Percentiles rank a stretch among this genome's conserved stretches.
Conservation (phyloP, 306 rosid genomes). For the Vachellia pachyceras region DNA sequence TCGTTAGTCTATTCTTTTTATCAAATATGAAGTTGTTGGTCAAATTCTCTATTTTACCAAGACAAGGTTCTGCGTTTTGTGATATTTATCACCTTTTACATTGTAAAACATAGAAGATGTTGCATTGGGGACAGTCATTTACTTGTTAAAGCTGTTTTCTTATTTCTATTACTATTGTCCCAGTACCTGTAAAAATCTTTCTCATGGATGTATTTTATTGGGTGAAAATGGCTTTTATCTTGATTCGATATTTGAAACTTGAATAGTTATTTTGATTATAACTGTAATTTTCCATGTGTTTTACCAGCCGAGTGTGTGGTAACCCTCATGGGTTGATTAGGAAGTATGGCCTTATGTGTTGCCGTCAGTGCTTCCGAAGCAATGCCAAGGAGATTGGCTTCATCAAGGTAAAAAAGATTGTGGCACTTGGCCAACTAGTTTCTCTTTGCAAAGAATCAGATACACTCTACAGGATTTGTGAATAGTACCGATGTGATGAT, state of each 20-base stretch:
- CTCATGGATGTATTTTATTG: neutral
- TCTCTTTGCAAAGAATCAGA: no score
- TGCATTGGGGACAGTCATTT: no score
- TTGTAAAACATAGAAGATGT: no score
- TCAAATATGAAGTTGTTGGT: neutral
- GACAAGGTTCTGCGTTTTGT: neutral
- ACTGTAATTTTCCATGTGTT: conserved; percentile 1
- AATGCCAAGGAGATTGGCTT: conserved; percentile 61
- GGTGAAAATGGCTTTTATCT: neutral
- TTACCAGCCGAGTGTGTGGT: conserved; percentile 62
- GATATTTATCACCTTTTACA: neutral
- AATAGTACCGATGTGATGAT: no score
- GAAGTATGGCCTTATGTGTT: conserved; percentile 72
- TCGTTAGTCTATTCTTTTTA: neutral
- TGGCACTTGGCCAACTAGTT: no score
- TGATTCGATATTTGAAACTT: neutral
- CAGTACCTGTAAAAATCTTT: neutral
- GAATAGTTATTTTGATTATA: neutral
- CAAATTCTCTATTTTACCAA: neutral
- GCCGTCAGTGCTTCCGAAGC: conserved; percentile 81
- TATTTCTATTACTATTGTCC: neutral
- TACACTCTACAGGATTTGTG: neutral
- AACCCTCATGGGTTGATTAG: conserved; percentile 70
- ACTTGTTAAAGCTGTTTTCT: neutral
- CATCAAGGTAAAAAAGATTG: neutral